Evolutionary conservation across 495 filamentous ascomycete genomes (phyloP).

Genomic region (Penicillium crystallinum): DNA sequence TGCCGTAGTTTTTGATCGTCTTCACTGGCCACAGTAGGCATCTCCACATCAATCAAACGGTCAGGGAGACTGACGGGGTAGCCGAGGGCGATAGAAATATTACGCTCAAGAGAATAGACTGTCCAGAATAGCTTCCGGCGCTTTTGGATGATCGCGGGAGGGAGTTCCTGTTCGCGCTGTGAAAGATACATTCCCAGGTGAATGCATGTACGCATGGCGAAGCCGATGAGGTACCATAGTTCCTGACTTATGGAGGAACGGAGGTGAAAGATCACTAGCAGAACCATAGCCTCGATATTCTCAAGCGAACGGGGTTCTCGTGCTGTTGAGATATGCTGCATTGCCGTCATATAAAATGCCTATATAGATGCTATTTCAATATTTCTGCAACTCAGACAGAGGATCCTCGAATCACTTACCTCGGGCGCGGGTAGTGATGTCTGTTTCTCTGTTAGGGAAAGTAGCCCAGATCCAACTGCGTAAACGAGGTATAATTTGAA

Average conservation of each 20-base stretch:
- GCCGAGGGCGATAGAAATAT: neutral
- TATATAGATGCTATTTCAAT: neutral
- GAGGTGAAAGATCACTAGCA: neutral
- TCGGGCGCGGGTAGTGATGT: neutral
- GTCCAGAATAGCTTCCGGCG: neutral
- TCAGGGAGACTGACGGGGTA: neutral
- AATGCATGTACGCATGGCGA: neutral
- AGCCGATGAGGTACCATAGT: neutral
- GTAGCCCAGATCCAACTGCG: neutral
- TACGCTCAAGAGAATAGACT: neutral
- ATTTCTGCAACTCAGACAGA: neutral
- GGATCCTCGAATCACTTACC: neutral
- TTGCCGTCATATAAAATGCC: neutral
- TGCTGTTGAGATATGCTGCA: neutral
- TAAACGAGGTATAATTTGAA: neutral
- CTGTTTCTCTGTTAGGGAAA: neutral
- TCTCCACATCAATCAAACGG: neutral
- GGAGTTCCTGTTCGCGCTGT: neutral
- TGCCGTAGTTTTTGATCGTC: neutral
- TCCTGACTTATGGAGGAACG: neutral
- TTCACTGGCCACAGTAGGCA: neutral
- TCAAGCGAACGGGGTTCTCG: neutral
- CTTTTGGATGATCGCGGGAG: neutral
- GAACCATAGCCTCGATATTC: neutral
- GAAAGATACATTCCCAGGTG: neutral